Percentiles rank a stretch among this genome's conserved stretches.
Evolutionary conservation across 2,329 filamentous ascomycete genomes (phyloP).

Genomic region (Aspergillus ruber): DNA sequence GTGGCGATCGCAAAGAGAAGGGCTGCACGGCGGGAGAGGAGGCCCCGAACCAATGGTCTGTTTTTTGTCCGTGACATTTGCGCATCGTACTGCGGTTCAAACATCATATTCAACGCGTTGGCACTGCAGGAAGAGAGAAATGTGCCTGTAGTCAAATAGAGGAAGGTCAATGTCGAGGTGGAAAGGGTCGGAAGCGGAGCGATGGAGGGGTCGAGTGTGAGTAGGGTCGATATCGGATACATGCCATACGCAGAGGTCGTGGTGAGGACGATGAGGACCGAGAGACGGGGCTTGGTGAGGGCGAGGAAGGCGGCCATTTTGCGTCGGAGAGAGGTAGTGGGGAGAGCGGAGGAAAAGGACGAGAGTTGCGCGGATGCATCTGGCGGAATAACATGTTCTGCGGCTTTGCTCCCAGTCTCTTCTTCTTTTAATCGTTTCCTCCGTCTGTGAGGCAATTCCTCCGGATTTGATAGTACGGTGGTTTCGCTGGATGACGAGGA

Average conservation of each 20-base stretch:
- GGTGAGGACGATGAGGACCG: conserved; percentile 82
- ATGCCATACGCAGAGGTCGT: conserved; percentile 87
- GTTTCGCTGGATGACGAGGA: conserved; percentile 9
- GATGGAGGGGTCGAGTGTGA: conserved; percentile 71
- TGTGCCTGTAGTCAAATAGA: conserved; percentile 87
- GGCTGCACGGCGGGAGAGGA: conserved; percentile 67
- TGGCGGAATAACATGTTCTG: conserved; percentile 41
- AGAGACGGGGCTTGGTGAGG: conserved; percentile 90
- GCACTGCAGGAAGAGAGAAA: conserved; percentile 83
- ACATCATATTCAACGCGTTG: conserved; percentile 95
- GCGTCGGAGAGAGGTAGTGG: conserved; percentile 54
- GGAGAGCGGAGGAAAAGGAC: conserved; percentile 50
- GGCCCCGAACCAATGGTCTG: conserved; percentile 73
- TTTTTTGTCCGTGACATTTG: conserved; percentile 92
- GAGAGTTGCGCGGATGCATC: conserved; percentile 59
- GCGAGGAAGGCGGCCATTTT: conserved; percentile 75
- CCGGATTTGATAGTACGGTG: conserved; percentile 12
- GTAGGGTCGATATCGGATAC: conserved; percentile 83
- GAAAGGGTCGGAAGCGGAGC: conserved; percentile 54
- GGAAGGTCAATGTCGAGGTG: conserved; percentile 74
- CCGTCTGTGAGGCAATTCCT: conserved; percentile 37
- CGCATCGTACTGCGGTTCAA: conserved; percentile 83
- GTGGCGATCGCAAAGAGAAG: conserved; percentile 71
- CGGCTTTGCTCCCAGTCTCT: conserved; percentile 10
- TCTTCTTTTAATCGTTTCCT: conserved; percentile 38